A percentile compares a stretch with the other conserved stretches of the same genome.
phyloP scores from a whole-genome alignment of 768 basidiomycete species.

The Rhizopogon rudus region DNA sequence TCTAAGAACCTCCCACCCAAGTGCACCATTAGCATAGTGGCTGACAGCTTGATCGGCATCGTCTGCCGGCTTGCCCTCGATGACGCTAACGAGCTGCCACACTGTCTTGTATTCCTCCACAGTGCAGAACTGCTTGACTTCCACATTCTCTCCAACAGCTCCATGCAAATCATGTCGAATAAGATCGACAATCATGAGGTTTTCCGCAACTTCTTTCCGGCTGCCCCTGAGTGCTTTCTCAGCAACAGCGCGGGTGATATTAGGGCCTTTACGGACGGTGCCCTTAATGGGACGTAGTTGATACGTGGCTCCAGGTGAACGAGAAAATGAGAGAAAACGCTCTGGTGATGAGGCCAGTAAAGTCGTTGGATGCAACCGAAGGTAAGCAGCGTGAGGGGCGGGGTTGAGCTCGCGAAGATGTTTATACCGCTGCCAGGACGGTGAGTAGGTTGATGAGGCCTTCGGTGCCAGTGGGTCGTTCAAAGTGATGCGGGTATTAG shows the following conservation, averaged over 20 bases:
- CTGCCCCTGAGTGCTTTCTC: slow-evolving; percentile 59
- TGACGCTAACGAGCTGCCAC: slow-evolving; percentile 93
- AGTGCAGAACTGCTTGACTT: slow-evolving; percentile 78
- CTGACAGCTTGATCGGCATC: slow-evolving; percentile 34
- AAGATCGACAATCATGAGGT: slow-evolving; percentile 97
- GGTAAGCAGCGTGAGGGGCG: slow-evolving; percentile 81
- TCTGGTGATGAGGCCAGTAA: slow-evolving; percentile 89
- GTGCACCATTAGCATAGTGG: slow-evolving; percentile 29
- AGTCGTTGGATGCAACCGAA: slow-evolving; percentile 72
- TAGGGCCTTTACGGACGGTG: slow-evolving; percentile 70
- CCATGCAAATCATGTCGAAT: slow-evolving; percentile 90
- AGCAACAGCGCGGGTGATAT: slow-evolving; percentile 59
- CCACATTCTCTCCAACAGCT: slow-evolving; percentile 76
- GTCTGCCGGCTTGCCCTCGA: slow-evolving; percentile 59
- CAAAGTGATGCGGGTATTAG: slow-evolving; percentile 55
- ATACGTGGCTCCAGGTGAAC: slow-evolving; percentile 57
- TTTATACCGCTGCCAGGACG: slow-evolving; percentile 74
- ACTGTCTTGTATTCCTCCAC: slow-evolving; percentile 94
- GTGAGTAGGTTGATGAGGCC: slow-evolving; percentile 10
- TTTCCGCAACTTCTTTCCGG: slow-evolving; percentile 91
- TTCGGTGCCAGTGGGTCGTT: slow-evolving; percentile 26
- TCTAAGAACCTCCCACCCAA: slow-evolving; percentile 78
- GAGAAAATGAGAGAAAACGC: slow-evolving; percentile 80
- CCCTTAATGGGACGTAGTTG: slow-evolving; percentile 96
- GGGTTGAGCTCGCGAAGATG: slow-evolving; percentile 72